phyloP scores from a whole-genome alignment of 192 early-diverging fungal genomes.

The Helicostylum pulchrum region DNA sequence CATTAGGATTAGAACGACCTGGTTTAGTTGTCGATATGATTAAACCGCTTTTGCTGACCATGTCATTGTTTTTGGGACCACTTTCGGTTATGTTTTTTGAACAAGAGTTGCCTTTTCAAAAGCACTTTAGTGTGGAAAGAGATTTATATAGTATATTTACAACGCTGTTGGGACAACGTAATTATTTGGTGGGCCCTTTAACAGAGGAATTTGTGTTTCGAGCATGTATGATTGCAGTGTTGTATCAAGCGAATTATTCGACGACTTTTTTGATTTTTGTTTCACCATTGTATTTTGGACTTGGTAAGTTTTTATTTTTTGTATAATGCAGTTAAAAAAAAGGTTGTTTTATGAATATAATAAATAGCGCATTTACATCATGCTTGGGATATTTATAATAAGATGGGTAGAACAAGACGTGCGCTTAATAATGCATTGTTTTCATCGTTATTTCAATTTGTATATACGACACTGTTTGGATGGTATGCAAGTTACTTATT shows the following conservation, averaged over 20 bases:
- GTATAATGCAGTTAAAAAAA: not conserved
- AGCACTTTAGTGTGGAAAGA: slow-evolving; percentile 25
- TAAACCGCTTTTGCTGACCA: slow-evolving; percentile 42
- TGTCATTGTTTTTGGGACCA: slow-evolving; percentile 58
- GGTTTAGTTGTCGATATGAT: slow-evolving; percentile 1
- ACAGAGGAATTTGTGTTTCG: slow-evolving; percentile 78
- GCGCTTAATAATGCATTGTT: slow-evolving; percentile 40
- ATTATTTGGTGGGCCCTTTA: slow-evolving; percentile 60
- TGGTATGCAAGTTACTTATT: slow-evolving; percentile 72
- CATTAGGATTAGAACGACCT: slow-evolving; percentile 12
- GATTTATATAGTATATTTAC: slow-evolving; percentile 25
- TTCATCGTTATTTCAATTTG: slow-evolving; percentile 55
- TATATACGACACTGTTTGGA: slow-evolving; percentile 76
- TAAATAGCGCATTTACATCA: slow-evolving; percentile 69
- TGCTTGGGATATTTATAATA: slow-evolving; percentile 51
- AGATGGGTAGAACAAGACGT: slow-evolving; percentile 32
- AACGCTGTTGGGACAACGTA: slow-evolving; percentile 35
- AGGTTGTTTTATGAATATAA: not conserved
- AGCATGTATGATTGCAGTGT: slow-evolving; percentile 59
- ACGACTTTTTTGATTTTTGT: slow-evolving; percentile 43
- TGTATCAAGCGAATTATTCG: slow-evolving; percentile 40
- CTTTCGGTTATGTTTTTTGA: slow-evolving; percentile 42
- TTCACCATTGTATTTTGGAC: slow-evolving; percentile 68
- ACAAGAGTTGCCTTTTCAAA: slow-evolving; percentile 42
- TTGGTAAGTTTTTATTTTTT: slow-evolving; percentile 46